Evolutionary conservation across 1,139 yeast species (phyloP).

Genomic region (Arxiozyma heterogenica): DNA sequence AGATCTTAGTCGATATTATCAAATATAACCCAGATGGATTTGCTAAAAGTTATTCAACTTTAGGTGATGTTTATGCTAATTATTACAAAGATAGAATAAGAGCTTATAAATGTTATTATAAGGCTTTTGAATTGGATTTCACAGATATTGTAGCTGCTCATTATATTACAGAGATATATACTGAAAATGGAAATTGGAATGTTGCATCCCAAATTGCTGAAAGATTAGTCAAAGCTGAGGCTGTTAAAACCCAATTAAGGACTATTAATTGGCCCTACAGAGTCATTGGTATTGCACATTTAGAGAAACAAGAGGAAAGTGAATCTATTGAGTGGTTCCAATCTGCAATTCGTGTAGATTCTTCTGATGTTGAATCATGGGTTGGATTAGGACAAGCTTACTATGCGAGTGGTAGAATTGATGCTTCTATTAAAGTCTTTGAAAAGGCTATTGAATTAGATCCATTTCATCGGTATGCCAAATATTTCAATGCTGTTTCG

Average conservation of each 20-base stretch:
- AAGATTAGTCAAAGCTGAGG: conserved; percentile 54
- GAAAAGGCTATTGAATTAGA: conserved; percentile 50
- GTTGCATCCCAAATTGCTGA: conserved; percentile 69
- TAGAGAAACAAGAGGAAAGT: conserved; percentile 64
- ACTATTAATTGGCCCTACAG: conserved; percentile 71
- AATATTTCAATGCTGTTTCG: conserved; percentile 59
- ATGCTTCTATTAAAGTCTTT: conserved; percentile 81
- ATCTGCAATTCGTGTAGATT: conserved; percentile 61
- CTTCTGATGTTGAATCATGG: conserved; percentile 75
- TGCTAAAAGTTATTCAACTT: conserved; percentile 71
- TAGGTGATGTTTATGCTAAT: conserved; percentile 62
- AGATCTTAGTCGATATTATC: conserved; percentile 50
- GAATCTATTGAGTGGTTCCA: conserved; percentile 87
- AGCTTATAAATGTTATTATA: conserved; percentile 80
- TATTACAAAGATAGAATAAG: conserved; percentile 50
- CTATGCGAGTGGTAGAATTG: conserved; percentile 70
- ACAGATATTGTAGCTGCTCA: conserved; percentile 69
- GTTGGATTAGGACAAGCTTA: conserved; percentile 92
- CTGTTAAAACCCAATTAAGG: conserved; percentile 44
- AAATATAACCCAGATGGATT: conserved; percentile 52
- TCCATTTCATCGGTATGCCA: conserved; percentile 49
- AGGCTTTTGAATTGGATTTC: conserved; percentile 80
- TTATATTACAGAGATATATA: conserved; percentile 58
- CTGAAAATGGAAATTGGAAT: conserved; percentile 69
- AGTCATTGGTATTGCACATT: conserved; percentile 68